A percentile compares a stretch with the other conserved stretches of the same genome.
phyloP scores from a whole-genome alignment of 192 early-diverging fungal species.

The Mortierella antarctica region DNA sequence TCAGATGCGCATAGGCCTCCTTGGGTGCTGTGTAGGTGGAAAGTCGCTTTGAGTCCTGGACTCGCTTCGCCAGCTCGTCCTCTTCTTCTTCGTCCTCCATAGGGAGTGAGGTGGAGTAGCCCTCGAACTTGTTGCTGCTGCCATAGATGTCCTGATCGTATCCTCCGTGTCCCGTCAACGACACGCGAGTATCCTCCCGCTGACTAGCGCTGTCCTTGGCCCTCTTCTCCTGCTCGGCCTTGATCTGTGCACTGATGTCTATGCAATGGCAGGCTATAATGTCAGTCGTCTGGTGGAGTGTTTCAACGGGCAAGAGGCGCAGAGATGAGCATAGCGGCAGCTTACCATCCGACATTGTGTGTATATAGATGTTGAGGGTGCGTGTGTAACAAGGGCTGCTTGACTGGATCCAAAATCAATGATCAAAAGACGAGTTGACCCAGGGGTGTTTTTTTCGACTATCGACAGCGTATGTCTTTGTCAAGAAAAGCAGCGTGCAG shows the following conservation, averaged over 20 bases:
- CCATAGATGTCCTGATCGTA: slow-evolving; percentile 84
- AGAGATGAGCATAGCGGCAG: neutral
- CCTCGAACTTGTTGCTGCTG: slow-evolving; percentile 71
- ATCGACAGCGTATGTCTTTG: too few relatives aligned
- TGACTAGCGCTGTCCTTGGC: slow-evolving; percentile 26
- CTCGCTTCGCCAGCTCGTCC: slow-evolving; percentile 41
- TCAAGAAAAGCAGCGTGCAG: too few relatives aligned
- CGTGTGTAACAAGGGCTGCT: too few relatives aligned
- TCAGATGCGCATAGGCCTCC: slow-evolving; percentile 78
- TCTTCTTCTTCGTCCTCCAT: slow-evolving; percentile 68
- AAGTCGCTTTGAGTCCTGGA: slow-evolving; percentile 63
- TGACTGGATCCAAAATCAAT: too few relatives aligned
- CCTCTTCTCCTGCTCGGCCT: slow-evolving; percentile 45
- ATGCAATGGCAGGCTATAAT: neutral
- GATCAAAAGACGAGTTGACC: too few relatives aligned
- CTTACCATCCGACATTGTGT: slow-evolving; percentile 34
- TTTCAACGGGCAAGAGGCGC: neutral
- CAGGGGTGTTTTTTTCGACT: too few relatives aligned
- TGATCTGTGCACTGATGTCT: slow-evolving; percentile 52
- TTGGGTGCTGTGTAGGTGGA: slow-evolving; percentile 85
- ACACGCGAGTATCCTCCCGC: slow-evolving; percentile 58
- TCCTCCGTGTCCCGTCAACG: slow-evolving; percentile 53
- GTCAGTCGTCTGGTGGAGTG: neutral
- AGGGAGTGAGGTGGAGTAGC: slow-evolving; percentile 75
- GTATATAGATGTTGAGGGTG: neutral